These are phyloP conservation scores for Aspergillus avenaceus DNA, from an alignment of 495 filamentous ascomycete species.

Conservation along the genomic window DNA sequence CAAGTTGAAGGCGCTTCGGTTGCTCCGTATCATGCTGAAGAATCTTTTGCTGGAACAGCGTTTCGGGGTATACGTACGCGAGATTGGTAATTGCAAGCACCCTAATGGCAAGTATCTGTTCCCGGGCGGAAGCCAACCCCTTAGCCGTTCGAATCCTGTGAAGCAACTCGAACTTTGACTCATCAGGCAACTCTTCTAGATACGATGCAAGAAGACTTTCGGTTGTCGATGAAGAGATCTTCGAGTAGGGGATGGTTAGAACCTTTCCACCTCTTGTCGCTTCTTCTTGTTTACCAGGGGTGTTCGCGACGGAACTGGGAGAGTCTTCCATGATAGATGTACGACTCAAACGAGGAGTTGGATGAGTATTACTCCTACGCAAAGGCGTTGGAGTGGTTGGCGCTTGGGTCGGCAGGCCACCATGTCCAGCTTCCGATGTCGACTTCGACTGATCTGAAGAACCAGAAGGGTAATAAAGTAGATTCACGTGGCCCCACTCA, in stretches of 20 bases:
- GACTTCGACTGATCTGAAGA: slow-evolving; percentile 26
- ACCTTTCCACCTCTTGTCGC: slow-evolving; percentile 49
- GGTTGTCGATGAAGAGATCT: slow-evolving; percentile 54
- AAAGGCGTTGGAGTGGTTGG: slow-evolving; percentile 50
- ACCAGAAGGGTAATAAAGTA: slow-evolving; percentile 59
- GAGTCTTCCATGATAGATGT: slow-evolving; percentile 53
- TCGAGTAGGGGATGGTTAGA: slow-evolving; percentile 67
- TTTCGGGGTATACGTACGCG: slow-evolving; percentile 80
- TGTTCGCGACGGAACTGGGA: slow-evolving; percentile 22
- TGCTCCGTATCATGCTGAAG: slow-evolving; percentile 87
- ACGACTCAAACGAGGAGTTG: slow-evolving; percentile 49
- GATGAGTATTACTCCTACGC: slow-evolving; percentile 46
- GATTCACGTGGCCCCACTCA: slow-evolving; percentile 62
- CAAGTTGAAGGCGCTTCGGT: slow-evolving; percentile 80
- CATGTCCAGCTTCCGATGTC: slow-evolving; percentile 23
- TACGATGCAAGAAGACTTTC: slow-evolving; percentile 65
- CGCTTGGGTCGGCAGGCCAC: slow-evolving; percentile 22
- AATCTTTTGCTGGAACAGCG: slow-evolving; percentile 75
- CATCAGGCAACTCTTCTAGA: slow-evolving; percentile 62
- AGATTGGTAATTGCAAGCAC: slow-evolving; percentile 88
- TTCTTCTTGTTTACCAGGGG: slow-evolving; percentile 34
- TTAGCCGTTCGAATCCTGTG: slow-evolving; percentile 77
- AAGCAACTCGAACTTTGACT: slow-evolving; percentile 80
- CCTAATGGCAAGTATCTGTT: slow-evolving; percentile 74
- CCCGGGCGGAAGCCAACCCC: slow-evolving; percentile 64